A percentile compares a stretch with the other conserved stretches of the same genome.
phyloP scores from a whole-genome alignment of 495 filamentous ascomycete genomes.

The Talaromyces trachyspermus region DNA sequence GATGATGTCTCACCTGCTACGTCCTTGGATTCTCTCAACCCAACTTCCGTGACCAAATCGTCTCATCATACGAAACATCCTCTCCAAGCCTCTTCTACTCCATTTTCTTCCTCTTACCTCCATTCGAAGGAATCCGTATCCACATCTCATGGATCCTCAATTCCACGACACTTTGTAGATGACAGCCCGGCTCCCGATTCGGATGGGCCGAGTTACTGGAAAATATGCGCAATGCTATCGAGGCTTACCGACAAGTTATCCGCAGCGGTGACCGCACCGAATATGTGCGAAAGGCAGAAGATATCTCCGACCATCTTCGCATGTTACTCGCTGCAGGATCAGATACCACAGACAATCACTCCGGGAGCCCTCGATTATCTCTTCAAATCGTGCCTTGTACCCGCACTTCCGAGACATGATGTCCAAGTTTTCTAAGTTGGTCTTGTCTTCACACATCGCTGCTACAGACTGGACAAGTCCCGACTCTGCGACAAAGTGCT shows the following conservation, averaged over 20 bases:
- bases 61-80: background rate
- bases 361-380: slow-evolving; percentile 97
- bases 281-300: slow-evolving; percentile 86
- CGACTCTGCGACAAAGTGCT: slow-evolving; percentile 86
- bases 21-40: slow-evolving; percentile 83
- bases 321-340: slow-evolving; percentile 92
- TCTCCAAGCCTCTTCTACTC: background rate
- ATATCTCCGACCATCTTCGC: slow-evolving; percentile 93
- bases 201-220: slow-evolving; percentile 85
- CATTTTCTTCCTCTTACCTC: no score
- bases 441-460: slow-evolving; percentile 96
- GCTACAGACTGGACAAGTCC: slow-evolving; percentile 81
- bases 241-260: slow-evolving; percentile 79
- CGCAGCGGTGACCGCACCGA: slow-evolving; percentile 72
- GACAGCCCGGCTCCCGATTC: slow-evolving; percentile 66
- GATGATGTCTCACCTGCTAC: slow-evolving; percentile 81
- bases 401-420: slow-evolving; percentile 99
- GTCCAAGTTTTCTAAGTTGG: slow-evolving; percentile 97
- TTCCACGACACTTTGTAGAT: slow-evolving; percentile 77
- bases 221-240: slow-evolving; percentile 83
- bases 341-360: slow-evolving; percentile 96
- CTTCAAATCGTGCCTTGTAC: slow-evolving; percentile 90
- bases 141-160: slow-evolving; percentile 48
- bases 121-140: background rate
- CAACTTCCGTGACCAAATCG: slow-evolving; percentile 41